Evolutionary conservation across 2,329 filamentous ascomycete genomes (phyloP), one percentile per base, ranked within the genome.

Genomic region (Incumbomyces delicatus): DNA sequence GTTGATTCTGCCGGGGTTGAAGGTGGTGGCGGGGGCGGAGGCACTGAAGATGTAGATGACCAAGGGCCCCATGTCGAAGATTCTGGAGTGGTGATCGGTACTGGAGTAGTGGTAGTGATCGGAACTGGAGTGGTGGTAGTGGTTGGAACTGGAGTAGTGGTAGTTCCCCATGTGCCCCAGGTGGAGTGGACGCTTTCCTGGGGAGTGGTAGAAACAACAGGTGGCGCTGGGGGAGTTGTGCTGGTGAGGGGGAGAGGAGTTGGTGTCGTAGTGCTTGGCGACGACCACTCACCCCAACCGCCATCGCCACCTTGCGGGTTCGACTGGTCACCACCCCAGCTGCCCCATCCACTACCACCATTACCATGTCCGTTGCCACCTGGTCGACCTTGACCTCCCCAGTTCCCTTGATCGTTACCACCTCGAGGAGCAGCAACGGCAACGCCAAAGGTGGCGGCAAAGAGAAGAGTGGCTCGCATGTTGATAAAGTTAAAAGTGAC

Each of bases 351-450:
- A 42, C 55, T 49, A 6, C 22, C 31, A 22, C 45, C 44, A 20
- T 34, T 14, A 17, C 13, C 17, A 18, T 41, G 17, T 14, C 38
- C 30, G 14, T 29, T 30, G 30, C 44, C 44, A 7, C 35, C 44
- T 27, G 29, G 32, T 5, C 14, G 13, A 32, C 51, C 49, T 11
- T 44, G 41, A 14, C 41, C 41, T 2, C 41, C 41, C 17, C 33
- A 10, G 30, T 31, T 31, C 7, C 33, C 27, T 11, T 44, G 33
- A 34, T 39, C 36, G 18, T n/a, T 8, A 11, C 92, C 82, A 45
- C 50, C 16, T 32, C 33, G 40, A 11, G 46, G 40, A 18, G 46
- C 46, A 38, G 55, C 53, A 31, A 50, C 43, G 20, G 55, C 55
- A 46, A 51, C 49, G 33, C 47, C 52, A 32, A 57, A 20, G 14